Percentiles rank a stretch among this genome's conserved stretches.
These are phyloP conservation scores for Yamadazyma scolyti DNA, from an alignment of 805 yeast genomes.

Conservation along the genomic window DNA sequence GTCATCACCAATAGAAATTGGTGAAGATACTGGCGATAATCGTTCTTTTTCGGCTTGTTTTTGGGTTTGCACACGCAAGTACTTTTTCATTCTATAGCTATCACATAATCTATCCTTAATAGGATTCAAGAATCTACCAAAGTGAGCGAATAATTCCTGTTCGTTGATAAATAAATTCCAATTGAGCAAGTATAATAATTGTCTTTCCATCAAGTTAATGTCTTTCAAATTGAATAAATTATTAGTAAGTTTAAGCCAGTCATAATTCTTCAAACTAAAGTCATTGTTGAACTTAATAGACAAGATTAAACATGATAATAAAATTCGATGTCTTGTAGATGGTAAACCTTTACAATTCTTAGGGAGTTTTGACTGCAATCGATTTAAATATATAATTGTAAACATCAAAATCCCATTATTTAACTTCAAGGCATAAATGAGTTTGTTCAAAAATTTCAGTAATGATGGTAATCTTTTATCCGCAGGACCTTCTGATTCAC, in stretches of 20 bases:
- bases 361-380: constrained; percentile 59
- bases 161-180: constrained; percentile 60
- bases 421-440: constrained; percentile 75
- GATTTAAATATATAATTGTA: constrained; percentile 64
- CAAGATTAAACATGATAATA: constrained; percentile 68
- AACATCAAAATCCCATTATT: constrained; percentile 76
- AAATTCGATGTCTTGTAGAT: constrained; percentile 75
- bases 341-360: constrained; percentile 72
- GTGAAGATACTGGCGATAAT: constrained; percentile 1
- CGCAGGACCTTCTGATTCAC: constrained; percentile 19
- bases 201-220: constrained; percentile 78
- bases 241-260: constrained; percentile 79
- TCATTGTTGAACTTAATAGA: constrained; percentile 76
- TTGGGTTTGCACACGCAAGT: constrained; percentile 10
- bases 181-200: constrained; percentile 60
- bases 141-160: constrained; percentile 39
- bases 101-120: constrained; percentile 40
- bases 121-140: constrained; percentile 49
- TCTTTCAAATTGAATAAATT: constrained; percentile 66
- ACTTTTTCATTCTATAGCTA: constrained; percentile 27
- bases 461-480: constrained; percentile 57
- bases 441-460: constrained; percentile 67
- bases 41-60: constrained; percentile 7
- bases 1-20: background rate
- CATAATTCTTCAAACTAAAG: constrained; percentile 70